Percentiles rank a stretch among this genome's conserved stretches.
These are phyloP conservation scores for Diaporthe longicolla DNA, from an alignment of 2,329 filamentous ascomycete species.

Conservation along the genomic window DNA sequence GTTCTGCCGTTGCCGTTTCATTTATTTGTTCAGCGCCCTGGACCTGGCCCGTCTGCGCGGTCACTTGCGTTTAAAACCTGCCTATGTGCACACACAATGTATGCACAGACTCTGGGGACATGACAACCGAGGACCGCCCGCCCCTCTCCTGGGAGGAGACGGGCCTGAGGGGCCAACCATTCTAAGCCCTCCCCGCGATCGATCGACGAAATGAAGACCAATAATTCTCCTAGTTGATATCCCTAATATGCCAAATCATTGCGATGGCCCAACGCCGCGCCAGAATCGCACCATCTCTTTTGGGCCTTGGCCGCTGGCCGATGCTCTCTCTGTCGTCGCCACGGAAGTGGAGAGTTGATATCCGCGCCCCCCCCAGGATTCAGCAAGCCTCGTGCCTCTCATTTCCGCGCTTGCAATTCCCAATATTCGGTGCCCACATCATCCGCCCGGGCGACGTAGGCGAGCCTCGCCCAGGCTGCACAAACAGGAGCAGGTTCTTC, in stretches of 20 bases:
- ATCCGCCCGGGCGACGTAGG: neutral
- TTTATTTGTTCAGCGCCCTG: neutral
- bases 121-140: constrained; percentile 10
- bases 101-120: constrained; percentile 34
- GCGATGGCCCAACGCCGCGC: constrained; percentile 1
- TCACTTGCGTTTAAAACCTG: neutral
- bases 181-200: constrained; percentile 8
- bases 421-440: constrained; percentile 25
- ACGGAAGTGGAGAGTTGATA: constrained; percentile 30
- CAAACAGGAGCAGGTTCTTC: neutral
- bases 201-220: constrained; percentile 17
- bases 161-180: neutral
- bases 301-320: constrained; percentile 14
- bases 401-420: constrained; percentile 29
- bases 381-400: constrained; percentile 22
- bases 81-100: too few species aligned
- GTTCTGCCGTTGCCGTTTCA: neutral
- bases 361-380: constrained; percentile 7
- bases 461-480: constrained; percentile 9
- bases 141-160: neutral
- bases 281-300: constrained; percentile 35
- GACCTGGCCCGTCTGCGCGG: constrained; percentile 3
- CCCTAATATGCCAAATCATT: constrained; percentile 24
- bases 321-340: constrained; percentile 16
- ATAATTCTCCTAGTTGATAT: constrained; percentile 18